Conservation (phyloP, 306 rosid species). For the Sesbania bispinosa region DNA sequence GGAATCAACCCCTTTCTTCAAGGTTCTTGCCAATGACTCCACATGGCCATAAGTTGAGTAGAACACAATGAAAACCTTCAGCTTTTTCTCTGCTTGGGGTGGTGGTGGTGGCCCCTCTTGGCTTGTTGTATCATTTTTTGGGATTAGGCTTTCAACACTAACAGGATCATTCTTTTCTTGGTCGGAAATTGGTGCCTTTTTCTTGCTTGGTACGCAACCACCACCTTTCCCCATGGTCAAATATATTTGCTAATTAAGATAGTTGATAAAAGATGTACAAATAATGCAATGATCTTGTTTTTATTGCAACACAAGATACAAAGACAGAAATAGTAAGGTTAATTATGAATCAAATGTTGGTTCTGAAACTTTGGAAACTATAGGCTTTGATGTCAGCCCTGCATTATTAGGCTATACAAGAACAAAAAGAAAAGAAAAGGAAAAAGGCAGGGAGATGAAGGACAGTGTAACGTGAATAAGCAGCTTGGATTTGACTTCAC, state of each 20-base stretch:
- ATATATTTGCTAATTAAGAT: too few species aligned
- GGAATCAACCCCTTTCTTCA: conserved; percentile 69
- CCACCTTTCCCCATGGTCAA: conserved; percentile 78
- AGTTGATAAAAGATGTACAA: too few species aligned
- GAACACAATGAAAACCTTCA: conserved; percentile 59
- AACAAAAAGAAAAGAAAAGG: background rate
- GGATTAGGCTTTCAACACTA: conserved; percentile 29
- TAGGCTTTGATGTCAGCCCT: background rate
- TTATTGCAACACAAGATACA: conserved; percentile 23
- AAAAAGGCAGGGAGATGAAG: conserved; percentile 3
- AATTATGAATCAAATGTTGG: conserved; percentile 11
- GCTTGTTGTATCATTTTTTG: background rate
- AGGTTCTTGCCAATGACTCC: conserved; percentile 55
- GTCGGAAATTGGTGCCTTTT: conserved; percentile 26
- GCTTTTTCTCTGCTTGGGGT: too few species aligned
- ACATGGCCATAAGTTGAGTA: conserved; percentile 82
- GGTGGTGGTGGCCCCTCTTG: too few species aligned
- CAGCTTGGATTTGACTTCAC: conserved; percentile 31
- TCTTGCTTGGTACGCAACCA: conserved; percentile 77
- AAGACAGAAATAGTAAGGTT: background rate
- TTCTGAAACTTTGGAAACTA: background rate
- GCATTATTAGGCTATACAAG: background rate
- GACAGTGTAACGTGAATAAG: conserved; percentile 16
- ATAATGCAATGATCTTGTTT: background rate
- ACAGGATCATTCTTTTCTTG: conserved; percentile 28